Conservation (phyloP, 106 monocot genomes). For the Allium sativum region DNA sequence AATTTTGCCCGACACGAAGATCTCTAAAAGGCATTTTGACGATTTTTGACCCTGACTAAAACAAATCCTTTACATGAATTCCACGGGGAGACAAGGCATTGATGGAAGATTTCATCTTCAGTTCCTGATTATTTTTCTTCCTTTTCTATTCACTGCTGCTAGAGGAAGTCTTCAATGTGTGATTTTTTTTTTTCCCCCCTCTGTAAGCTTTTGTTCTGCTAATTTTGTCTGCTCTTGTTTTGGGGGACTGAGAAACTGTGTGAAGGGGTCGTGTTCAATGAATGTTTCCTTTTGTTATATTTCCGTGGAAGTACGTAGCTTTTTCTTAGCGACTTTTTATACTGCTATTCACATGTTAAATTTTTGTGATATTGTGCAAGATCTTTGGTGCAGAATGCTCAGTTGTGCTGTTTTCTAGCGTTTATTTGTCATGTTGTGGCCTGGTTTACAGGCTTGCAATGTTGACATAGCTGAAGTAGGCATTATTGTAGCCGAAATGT, state of each 20-base stretch:
- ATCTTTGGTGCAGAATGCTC: no score
- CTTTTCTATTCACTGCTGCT: neutral
- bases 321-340: no score
- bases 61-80: neutral
- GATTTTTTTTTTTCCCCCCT: neutral
- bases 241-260: neutral
- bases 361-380: no score
- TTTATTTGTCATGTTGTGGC: no score
- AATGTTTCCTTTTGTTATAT: no score
- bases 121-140: neutral
- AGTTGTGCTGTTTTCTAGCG: no score
- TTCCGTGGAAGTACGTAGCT: no score
- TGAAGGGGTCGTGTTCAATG: neutral
- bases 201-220: neutral
- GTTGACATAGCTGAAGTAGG: no score
- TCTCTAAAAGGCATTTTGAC: slow-evolving; percentile 3
- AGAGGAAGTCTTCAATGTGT: neutral
- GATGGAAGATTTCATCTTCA: neutral
- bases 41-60: neutral
- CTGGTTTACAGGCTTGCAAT: no score
- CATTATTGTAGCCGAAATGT: no score
- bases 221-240: neutral
- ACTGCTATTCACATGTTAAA: no score
- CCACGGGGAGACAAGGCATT: neutral
- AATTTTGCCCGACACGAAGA: slow-evolving; percentile 3